These are phyloP conservation scores for Phlebiopsis gigantea DNA, from an alignment of 768 basidiomycete genomes.

Conservation along the genomic window DNA sequence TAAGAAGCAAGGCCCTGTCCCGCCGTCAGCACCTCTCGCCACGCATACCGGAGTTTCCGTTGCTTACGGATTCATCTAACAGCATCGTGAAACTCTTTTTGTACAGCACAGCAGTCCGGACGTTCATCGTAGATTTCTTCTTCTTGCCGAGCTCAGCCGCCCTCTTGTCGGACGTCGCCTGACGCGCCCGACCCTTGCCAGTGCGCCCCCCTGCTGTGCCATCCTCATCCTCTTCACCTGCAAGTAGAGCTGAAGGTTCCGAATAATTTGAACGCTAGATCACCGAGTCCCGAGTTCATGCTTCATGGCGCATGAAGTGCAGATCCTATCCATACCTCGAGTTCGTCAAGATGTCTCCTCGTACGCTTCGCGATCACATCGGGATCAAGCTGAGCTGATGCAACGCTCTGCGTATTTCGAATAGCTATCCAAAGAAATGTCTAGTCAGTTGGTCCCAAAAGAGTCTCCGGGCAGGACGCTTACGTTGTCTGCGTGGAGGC, in stretches of 20 bases:
- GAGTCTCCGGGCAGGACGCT: background rate
- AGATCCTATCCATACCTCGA: slow-evolving; percentile 51
- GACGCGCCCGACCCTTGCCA: slow-evolving; percentile 65
- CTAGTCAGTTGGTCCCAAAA: background rate
- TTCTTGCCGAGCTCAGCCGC: slow-evolving; percentile 51
- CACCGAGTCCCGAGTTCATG: background rate
- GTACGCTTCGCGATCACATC: slow-evolving; percentile 74
- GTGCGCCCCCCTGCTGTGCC: slow-evolving; percentile 39
- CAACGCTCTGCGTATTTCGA: slow-evolving; percentile 40
- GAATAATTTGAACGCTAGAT: slow-evolving; percentile 75
- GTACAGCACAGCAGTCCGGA: slow-evolving; percentile 76
- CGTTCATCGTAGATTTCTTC: slow-evolving; percentile 79
- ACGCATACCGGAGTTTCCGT: slow-evolving; percentile 10
- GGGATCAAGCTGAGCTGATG: slow-evolving; percentile 40
- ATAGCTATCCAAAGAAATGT: slow-evolving; percentile 29
- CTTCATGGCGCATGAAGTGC: background rate
- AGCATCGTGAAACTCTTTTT: slow-evolving; percentile 71
- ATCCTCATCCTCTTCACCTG: slow-evolving; percentile 38
- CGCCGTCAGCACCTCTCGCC: background rate
- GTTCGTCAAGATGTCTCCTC: slow-evolving; percentile 75
- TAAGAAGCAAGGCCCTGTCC: slow-evolving; percentile 53
- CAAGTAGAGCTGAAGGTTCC: slow-evolving; percentile 41
- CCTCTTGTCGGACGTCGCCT: slow-evolving; percentile 70
- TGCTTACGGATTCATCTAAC: slow-evolving; percentile 73
- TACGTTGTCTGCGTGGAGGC: slow-evolving; percentile 16